Base-by-base conservation (phyloP, 495 filamentous ascomycete genomes). In the Talaromyces nanjingensis region DNA sequence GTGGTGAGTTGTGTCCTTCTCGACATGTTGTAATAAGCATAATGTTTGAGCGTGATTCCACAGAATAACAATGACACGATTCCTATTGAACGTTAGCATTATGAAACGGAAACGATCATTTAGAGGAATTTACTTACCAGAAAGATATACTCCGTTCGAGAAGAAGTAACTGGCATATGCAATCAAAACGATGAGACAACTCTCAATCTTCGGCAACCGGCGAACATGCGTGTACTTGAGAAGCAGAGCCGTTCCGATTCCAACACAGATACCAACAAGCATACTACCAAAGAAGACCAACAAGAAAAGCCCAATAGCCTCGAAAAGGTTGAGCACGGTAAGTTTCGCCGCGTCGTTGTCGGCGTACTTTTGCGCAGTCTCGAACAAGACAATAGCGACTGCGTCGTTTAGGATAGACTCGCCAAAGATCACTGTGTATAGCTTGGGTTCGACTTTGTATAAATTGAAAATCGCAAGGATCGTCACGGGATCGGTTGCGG, bases 11-110 rank as follows among this genome's bases (percentile, higher is more conserved):
- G 94, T 22, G 96, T 97, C 52, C 94, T 89, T 52, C 94, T 88
- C 31, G 94, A 98, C 94, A 98, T 98, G 78, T 98, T 98, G 80
- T 97, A 97, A 79, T 98, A 98, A 49, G 94, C 94, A 70, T 98
- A 98, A 73, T 98, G 94, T 73, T 98, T 98, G 37, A 98, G 82
- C 7, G 94, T 97, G 65, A 98, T 98, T 33, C 94, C 94, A 74
- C 96, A 98, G 79, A 98, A 98, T 11, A 98, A 79, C 63, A 98
- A 83, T 18, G 94, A 94, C 61, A 98, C 94, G 68, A 98, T 98
- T 63, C 94, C 93, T 98, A 3, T 16, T 47, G 9, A 9, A 18
- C n/a, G 37, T 74, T 8, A 61, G 57, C 25, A 0, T 65, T n/a
- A 37, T 60, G 6, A 29, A 18, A 2, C 20, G 2, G 6, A 29